These are phyloP conservation scores for Linanthus parryae DNA, from an alignment of 148 eudicot species.

Conservation along the genomic window DNA sequence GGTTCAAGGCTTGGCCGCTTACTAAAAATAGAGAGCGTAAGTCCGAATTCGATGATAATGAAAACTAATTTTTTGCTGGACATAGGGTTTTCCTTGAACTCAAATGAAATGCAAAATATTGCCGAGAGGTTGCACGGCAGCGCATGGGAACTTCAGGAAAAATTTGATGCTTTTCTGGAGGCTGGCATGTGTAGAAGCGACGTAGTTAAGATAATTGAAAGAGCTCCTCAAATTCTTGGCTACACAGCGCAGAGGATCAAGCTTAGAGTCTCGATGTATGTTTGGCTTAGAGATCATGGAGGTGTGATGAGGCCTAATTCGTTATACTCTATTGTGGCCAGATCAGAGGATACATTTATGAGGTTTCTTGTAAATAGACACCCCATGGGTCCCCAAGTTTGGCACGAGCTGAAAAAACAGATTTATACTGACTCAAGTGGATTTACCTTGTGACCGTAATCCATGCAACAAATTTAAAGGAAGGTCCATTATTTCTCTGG, in stretches of 20 bases:
- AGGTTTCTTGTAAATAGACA: constrained; percentile 40
- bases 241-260: constrained; percentile 41
- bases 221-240: constrained; percentile 49
- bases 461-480: too few species aligned
- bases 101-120: constrained; percentile 48
- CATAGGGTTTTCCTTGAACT: constrained; percentile 50
- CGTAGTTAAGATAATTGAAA: constrained; percentile 39
- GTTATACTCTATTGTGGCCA: constrained; percentile 38
- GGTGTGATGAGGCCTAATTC: constrained; percentile 23
- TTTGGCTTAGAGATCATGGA: constrained; percentile 49
- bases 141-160: constrained; percentile 53
- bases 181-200: constrained; percentile 42
- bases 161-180: constrained; percentile 59
- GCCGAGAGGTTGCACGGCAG: constrained; percentile 47
- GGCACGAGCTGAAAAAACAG: constrained; percentile 46
- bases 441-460: too few species aligned
- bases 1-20: constrained; percentile 24
- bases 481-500: too few species aligned
- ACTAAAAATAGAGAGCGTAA: constrained; percentile 4
- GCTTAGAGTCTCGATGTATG: constrained; percentile 53
- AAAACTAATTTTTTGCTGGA: constrained; percentile 42
- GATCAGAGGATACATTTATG: constrained; percentile 33
- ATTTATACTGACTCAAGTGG: too few species aligned
- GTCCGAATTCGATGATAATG: constrained; percentile 14
- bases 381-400: constrained; percentile 45